Evolutionary conservation across 108 stramenopile species (phyloP).

Genomic region (Discostella pseudostelligera): DNA sequence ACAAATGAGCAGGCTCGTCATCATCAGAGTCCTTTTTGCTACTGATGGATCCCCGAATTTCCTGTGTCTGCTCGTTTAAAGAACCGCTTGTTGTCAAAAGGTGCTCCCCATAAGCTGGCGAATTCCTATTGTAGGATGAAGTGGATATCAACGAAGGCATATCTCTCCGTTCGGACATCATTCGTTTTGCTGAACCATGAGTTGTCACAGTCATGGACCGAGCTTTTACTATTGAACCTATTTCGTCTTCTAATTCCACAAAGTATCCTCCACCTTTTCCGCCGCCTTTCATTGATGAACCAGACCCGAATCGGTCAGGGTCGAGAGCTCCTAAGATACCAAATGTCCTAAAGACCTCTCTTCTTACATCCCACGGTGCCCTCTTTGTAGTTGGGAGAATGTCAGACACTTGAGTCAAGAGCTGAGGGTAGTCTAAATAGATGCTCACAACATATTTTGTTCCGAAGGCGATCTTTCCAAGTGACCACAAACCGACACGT

Average conservation of each 20-base stretch:
- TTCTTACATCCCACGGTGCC: slow-evolving; percentile 85
- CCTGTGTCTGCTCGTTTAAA: neutral
- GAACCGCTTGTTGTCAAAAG: slow-evolving; percentile 3
- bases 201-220: slow-evolving; percentile 3
- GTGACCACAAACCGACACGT: slow-evolving; percentile 81
- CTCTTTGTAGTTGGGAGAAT: slow-evolving; percentile 77
- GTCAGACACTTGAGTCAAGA: slow-evolving; percentile 80
- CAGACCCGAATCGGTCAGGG: slow-evolving; percentile 76
- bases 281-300: slow-evolving; percentile 74
- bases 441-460: slow-evolving; percentile 92
- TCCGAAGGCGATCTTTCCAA: slow-evolving; percentile 88
- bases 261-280: slow-evolving; percentile 84
- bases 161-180: slow-evolving; percentile 15
- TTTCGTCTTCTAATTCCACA: slow-evolving; percentile 51
- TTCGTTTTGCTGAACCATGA: slow-evolving; percentile 22
- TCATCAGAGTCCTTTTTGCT: slow-evolving; percentile 52
- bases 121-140: slow-evolving; percentile 10
- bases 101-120: slow-evolving; percentile 12
- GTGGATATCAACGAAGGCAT: slow-evolving; percentile 7
- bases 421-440: slow-evolving; percentile 89
- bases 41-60: slow-evolving; percentile 12
- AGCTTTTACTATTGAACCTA: neutral
- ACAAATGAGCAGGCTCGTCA: slow-evolving; percentile 78
- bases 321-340: slow-evolving; percentile 96
- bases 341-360: slow-evolving; percentile 91